Conservation (phyloP, 306 rosid genomes). For the peach (Prunus persica) region DNA sequence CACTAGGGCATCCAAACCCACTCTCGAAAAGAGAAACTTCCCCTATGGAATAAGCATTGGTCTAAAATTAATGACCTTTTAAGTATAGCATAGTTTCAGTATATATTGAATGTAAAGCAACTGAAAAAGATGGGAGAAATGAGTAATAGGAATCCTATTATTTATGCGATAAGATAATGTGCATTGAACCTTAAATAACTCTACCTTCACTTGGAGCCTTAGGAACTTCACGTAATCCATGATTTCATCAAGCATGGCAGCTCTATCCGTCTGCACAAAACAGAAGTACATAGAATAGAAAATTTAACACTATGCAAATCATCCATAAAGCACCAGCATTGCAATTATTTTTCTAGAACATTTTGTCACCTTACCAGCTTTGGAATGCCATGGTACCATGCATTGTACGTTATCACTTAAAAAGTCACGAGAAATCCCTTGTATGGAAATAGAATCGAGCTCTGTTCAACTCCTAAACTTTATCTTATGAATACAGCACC, state of each 20-base stretch:
- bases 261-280: slow-evolving; percentile 76
- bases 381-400: background rate
- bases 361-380: background rate
- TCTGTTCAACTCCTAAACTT: background rate
- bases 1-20: slow-evolving; percentile 14
- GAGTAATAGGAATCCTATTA: background rate
- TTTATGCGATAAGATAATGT: background rate
- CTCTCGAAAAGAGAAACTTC: slow-evolving; percentile 18
- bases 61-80: no score
- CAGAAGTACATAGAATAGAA: background rate
- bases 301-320: background rate
- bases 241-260: slow-evolving; percentile 96
- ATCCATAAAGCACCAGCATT: background rate
- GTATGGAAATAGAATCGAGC: background rate
- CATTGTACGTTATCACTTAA: background rate
- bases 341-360: background rate
- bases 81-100: background rate
- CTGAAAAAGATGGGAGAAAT: background rate
- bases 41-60: background rate
- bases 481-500: background rate
- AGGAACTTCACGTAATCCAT: slow-evolving; percentile 96
- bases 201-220: slow-evolving; percentile 94
- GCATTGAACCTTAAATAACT: slow-evolving; percentile 6
- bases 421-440: background rate
- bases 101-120: background rate